Percentiles rank a stretch among this genome's conserved stretches.
Evolutionary conservation across 331 rosid genomes (phyloP).

Genomic region (Spiraea crenata): DNA sequence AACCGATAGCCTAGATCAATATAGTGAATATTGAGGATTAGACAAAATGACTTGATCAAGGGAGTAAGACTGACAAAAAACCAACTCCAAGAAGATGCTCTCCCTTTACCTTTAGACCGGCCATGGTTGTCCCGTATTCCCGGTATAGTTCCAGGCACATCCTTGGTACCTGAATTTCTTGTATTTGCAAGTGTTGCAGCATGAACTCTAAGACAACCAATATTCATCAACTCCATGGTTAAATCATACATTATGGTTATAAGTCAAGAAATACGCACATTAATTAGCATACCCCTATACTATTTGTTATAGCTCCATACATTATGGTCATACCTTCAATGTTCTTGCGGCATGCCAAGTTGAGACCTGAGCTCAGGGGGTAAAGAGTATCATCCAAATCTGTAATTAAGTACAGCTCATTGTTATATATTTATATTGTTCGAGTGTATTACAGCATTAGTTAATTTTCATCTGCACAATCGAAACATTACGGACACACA

Average conservation of each 20-base stretch:
- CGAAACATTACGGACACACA: too few relatives aligned
- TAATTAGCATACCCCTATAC: too few relatives aligned
- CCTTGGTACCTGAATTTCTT: conserved; percentile 68
- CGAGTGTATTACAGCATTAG: too few relatives aligned
- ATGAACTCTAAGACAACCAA: conserved; percentile 51
- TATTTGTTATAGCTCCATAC: neutral
- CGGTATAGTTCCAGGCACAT: conserved; percentile 73
- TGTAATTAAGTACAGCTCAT: conserved; percentile 15
- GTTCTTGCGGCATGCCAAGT: conserved; percentile 72
- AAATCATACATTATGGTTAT: too few relatives aligned
- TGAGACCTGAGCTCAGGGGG: conserved; percentile 77
- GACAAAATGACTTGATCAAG: neutral
- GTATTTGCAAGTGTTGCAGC: conserved; percentile 61
- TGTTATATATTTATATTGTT: too few relatives aligned
- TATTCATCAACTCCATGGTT: conserved; percentile 11
- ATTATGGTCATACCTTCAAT: conserved; percentile 48
- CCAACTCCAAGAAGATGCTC: neutral
- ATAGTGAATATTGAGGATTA: neutral
- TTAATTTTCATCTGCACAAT: too few relatives aligned
- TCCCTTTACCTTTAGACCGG: conserved; percentile 56
- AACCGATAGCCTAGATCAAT: conserved; percentile 55
- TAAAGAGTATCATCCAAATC: conserved; percentile 95
- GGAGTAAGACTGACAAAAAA: conserved; percentile 14
- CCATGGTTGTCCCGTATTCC: conserved; percentile 91
- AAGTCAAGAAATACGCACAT: too few relatives aligned